phyloP scores from a whole-genome alignment of 805 yeast genomes.

The Monosporozyma unispora region DNA sequence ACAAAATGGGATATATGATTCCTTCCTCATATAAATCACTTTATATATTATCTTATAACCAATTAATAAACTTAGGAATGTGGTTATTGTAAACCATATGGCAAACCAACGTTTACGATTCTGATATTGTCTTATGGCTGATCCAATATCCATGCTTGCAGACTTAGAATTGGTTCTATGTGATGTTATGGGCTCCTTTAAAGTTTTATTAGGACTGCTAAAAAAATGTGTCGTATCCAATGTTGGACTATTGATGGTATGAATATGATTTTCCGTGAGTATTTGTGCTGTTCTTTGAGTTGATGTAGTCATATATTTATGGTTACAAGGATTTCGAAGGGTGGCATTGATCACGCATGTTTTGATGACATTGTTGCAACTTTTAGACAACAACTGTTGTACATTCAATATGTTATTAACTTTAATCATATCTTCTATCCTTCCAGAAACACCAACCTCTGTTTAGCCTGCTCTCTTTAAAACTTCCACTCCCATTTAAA shows the following conservation, averaged over 20 bases:
- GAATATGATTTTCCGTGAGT: background rate
- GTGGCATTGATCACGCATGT: background rate
- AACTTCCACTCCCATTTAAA: background rate
- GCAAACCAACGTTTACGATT: constrained; percentile 12
- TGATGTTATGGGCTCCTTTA: constrained; percentile 1
- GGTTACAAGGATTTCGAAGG: background rate
- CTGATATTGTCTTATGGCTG: constrained; percentile 16
- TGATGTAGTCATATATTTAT: background rate
- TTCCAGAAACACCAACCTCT: background rate
- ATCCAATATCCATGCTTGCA: constrained; percentile 8
- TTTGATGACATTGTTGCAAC: background rate
- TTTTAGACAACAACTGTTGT: background rate
- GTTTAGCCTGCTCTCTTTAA: background rate
- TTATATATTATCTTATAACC: constrained; percentile 25
- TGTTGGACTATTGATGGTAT: background rate
- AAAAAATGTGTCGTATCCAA: constrained; percentile 20
- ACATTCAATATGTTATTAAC: background rate
- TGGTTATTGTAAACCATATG: constrained; percentile 9
- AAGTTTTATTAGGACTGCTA: constrained; percentile 6
- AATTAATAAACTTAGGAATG: constrained; percentile 15
- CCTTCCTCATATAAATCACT: constrained; percentile 19
- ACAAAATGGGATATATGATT: constrained; percentile 20
- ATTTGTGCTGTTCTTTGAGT: background rate
- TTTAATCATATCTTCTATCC: background rate
- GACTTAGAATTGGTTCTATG: background rate